These are phyloP conservation scores for Zygoascus ofunaensis DNA, from an alignment of 805 yeast species.

Conservation along the genomic window DNA sequence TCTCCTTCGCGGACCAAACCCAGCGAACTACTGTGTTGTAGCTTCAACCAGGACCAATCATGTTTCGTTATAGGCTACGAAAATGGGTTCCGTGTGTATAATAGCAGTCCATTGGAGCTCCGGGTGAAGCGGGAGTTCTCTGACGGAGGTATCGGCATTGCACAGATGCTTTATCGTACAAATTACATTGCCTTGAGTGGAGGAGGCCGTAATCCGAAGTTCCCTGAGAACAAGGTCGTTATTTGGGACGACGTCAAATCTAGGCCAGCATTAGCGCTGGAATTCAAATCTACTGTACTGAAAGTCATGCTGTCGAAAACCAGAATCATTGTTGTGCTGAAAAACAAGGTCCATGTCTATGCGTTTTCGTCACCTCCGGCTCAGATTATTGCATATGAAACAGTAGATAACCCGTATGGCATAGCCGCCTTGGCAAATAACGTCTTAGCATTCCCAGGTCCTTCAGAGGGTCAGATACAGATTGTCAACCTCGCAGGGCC, in stretches of 20 bases:
- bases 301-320: slow-evolving; percentile 68
- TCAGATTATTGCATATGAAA: slow-evolving; percentile 53
- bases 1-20: slow-evolving; percentile 8
- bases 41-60: slow-evolving; percentile 82
- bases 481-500: slow-evolving; percentile 53
- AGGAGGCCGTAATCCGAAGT: slow-evolving; percentile 74
- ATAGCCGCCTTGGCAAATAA: slow-evolving; percentile 47
- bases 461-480: slow-evolving; percentile 69
- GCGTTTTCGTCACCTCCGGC: slow-evolving; percentile 76
- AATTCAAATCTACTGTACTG: slow-evolving; percentile 66
- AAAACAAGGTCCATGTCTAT: slow-evolving; percentile 60
- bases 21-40: slow-evolving; percentile 40
- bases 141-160: slow-evolving; percentile 60
- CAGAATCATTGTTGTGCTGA: slow-evolving; percentile 63
- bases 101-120: slow-evolving; percentile 76
- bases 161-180: slow-evolving; percentile 80
- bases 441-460: slow-evolving; percentile 69
- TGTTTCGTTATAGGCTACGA: slow-evolving; percentile 83
- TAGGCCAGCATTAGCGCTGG: slow-evolving; percentile 60
- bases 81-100: slow-evolving; percentile 74
- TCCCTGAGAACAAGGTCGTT: slow-evolving; percentile 67
- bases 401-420: slow-evolving; percentile 54
- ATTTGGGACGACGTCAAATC: slow-evolving; percentile 89
- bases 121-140: slow-evolving; percentile 49
- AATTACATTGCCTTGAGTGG: slow-evolving; percentile 86